Percentiles rank a stretch among this genome's conserved stretches.
phyloP scores from a whole-genome alignment of 257 asterid genomes.

The Fraxinus quadrangulata region DNA sequence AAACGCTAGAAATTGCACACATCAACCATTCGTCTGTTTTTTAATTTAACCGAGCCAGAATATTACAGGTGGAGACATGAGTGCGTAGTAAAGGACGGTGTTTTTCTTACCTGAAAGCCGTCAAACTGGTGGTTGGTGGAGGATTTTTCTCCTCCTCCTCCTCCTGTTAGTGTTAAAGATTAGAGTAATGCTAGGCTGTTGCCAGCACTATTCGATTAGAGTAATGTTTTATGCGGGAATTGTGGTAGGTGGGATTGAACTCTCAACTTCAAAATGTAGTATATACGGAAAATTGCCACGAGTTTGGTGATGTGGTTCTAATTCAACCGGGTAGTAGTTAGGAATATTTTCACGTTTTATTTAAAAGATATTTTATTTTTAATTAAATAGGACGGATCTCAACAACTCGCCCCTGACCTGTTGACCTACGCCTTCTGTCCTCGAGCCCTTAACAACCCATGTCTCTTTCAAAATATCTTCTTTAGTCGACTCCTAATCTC shows the following conservation, averaged over 20 bases:
- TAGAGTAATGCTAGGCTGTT: no score
- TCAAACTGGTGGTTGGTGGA: background rate
- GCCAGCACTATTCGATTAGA: background rate
- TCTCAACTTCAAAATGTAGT: background rate
- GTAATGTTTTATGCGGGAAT: background rate
- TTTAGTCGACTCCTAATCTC: no score
- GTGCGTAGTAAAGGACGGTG: background rate
- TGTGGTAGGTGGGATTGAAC: conserved; percentile 3
- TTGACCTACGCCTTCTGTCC: no score
- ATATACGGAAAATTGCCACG: background rate
- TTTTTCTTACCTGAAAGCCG: background rate
- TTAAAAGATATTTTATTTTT: no score
- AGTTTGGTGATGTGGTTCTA: background rate
- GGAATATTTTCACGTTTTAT: no score
- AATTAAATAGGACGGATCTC: no score
- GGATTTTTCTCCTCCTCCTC: background rate
- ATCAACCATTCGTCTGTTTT: background rate
- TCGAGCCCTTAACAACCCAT: no score
- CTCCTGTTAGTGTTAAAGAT: background rate
- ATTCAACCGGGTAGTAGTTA: no score
- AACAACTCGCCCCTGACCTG: no score
- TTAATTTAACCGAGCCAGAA: background rate
- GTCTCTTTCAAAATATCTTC: no score
- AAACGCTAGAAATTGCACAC: background rate
- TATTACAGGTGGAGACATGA: background rate